Evolutionary conservation across 2,329 filamentous ascomycete species (phyloP).

Genomic region (Sclerotinia glacialis): DNA sequence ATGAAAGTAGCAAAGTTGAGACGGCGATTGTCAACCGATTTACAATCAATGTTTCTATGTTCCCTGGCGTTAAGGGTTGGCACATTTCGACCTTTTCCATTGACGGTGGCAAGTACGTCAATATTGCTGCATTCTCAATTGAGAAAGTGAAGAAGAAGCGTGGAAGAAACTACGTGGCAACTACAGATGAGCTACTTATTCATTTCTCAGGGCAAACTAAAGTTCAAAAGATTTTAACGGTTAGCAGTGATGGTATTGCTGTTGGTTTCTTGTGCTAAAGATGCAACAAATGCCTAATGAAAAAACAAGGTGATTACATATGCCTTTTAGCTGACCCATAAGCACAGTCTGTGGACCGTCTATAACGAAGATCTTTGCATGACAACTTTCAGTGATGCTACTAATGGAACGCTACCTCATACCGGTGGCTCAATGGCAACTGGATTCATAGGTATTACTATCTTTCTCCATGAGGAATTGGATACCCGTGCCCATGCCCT

Average conservation of each 20-base stretch:
- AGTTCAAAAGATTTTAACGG: slow-evolving; percentile 19
- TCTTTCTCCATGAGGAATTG: slow-evolving; percentile 23
- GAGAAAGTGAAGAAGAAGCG: slow-evolving; percentile 23
- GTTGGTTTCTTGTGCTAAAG: slow-evolving; percentile 14
- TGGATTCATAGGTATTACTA: slow-evolving; percentile 24
- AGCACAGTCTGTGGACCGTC: slow-evolving; percentile 18
- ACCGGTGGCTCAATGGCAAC: slow-evolving; percentile 25
- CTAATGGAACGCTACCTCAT: slow-evolving; percentile 26
- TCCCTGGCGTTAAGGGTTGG: slow-evolving; percentile 22
- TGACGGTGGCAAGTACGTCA: slow-evolving; percentile 13
- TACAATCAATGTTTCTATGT: slow-evolving; percentile 23
- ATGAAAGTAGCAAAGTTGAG: no score
- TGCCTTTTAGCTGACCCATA: slow-evolving; percentile 22
- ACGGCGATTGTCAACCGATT: no score
- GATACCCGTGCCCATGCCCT: slow-evolving; percentile 21
- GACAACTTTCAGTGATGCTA: slow-evolving; percentile 25
- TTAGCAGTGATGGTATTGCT: background rate
- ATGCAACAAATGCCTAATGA: slow-evolving; percentile 15
- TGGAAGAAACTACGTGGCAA: slow-evolving; percentile 22
- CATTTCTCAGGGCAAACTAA: slow-evolving; percentile 22
- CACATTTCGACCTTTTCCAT: slow-evolving; percentile 24
- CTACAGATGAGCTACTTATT: slow-evolving; percentile 21
- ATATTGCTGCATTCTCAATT: slow-evolving; percentile 23
- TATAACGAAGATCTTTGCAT: slow-evolving; percentile 22
- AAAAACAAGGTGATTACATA: slow-evolving; percentile 16